These are phyloP conservation scores for Pythium myriotylum DNA, from an alignment of 352 stramenopile genomes.

Conservation along the genomic window DNA sequence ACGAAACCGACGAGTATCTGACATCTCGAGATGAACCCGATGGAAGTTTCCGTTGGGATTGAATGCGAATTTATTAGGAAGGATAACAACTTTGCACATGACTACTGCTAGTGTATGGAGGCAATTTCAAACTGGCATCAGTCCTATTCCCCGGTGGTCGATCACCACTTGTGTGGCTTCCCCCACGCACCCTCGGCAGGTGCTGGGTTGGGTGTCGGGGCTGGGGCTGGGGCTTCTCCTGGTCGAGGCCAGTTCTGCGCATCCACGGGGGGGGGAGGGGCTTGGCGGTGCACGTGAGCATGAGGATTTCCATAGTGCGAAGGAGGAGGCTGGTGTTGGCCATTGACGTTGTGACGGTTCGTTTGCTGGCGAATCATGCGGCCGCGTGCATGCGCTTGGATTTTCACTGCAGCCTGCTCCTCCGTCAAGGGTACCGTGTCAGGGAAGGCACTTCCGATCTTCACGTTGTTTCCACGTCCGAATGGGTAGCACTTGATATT, in stretches of 20 bases:
- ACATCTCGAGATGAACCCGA: too few species aligned
- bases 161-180: conserved; percentile 69
- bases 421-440: conserved; percentile 74
- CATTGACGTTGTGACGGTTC: conserved; percentile 11
- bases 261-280: conserved; percentile 3
- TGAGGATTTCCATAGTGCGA: neutral
- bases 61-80: too few species aligned
- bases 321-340: neutral
- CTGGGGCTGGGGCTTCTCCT: conserved; percentile 4
- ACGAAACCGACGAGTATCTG: too few species aligned
- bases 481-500: conserved; percentile 92
- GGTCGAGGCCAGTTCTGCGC: conserved; percentile 9
- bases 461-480: conserved; percentile 64
- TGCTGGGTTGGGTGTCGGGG: conserved; percentile 13
- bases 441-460: conserved; percentile 83
- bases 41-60: too few species aligned
- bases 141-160: too few species aligned
- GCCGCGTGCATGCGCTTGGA: conserved; percentile 70
- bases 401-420: conserved; percentile 72
- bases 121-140: too few species aligned
- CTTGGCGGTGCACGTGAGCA: conserved; percentile 4
- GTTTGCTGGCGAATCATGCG: conserved; percentile 30
- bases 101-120: too few species aligned
- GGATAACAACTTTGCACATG: too few species aligned
- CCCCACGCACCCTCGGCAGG: conserved; percentile 48